A percentile compares a stretch with the other conserved stretches of the same genome.
Conservation (phyloP, 371 early-diverging fungal genomes). For the Saksenaea vasiformis region DNA sequence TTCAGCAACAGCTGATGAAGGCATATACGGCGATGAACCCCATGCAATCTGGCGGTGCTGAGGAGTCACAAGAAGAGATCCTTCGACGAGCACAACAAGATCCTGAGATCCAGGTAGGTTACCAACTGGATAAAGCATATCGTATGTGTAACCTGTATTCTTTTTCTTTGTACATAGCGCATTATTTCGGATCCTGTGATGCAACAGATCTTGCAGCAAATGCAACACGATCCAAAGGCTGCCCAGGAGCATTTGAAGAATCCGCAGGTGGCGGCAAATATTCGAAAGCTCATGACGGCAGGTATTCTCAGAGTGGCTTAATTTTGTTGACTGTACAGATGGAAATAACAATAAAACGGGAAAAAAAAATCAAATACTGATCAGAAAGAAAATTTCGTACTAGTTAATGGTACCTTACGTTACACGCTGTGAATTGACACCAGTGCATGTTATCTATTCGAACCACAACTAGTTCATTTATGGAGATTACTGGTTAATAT, state of each 20-base stretch:
- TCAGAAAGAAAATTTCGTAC: not conserved
- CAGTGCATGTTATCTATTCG: too few species aligned
- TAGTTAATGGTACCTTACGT: not conserved
- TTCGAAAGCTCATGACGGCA: constrained; percentile 90
- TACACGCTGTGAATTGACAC: too few species aligned
- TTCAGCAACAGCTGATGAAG: constrained; percentile 79
- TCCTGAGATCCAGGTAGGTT: constrained; percentile 82
- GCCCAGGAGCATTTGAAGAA: constrained; percentile 91
- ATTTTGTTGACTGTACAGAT: not conserved
- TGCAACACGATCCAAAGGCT: constrained; percentile 94
- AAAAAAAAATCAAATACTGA: not conserved
- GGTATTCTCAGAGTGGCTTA: constrained; percentile 80
- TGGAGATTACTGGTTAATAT: too few species aligned
- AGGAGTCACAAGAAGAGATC: constrained; percentile 77
- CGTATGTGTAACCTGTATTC: not conserved
- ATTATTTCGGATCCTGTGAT: constrained; percentile 94
- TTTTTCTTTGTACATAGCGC: constrained; percentile 29
- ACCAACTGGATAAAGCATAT: not conserved
- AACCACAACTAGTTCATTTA: too few species aligned
- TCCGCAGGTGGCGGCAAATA: constrained; percentile 91
- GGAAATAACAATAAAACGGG: not conserved
- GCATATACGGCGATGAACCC: constrained; percentile 78
- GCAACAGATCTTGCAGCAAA: constrained; percentile 95
- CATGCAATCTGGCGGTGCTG: constrained; percentile 42
- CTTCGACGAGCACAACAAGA: constrained; percentile 85